A percentile compares a stretch with the other conserved stretches of the same genome.
These are phyloP conservation scores for Isabelozyma pseudorhagii DNA, from an alignment of 805 yeast species.

Conservation along the genomic window DNA sequence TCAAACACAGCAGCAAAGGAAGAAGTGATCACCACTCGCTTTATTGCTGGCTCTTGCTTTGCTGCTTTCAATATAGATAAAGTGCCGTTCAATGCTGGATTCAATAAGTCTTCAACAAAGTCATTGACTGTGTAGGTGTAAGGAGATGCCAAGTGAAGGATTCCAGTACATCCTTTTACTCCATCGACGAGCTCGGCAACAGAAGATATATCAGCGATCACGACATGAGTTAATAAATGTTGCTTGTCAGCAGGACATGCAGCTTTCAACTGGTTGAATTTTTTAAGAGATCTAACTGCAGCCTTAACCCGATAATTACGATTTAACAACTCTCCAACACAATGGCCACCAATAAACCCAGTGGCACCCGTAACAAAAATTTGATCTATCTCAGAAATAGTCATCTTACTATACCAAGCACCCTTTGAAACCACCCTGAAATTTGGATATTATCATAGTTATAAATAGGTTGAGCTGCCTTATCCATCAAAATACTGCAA, in stretches of 20 bases:
- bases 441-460: background rate
- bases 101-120: constrained; percentile 43
- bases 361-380: constrained; percentile 16
- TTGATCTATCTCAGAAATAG: background rate
- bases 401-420: background rate
- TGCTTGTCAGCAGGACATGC: background rate
- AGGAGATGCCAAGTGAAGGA: constrained; percentile 52
- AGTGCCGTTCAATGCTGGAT: constrained; percentile 51
- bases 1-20: constrained; percentile 20
- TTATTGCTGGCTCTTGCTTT: constrained; percentile 6
- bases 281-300: background rate
- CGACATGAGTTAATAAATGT: background rate
- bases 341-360: constrained; percentile 16
- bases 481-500: background rate
- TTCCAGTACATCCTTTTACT: constrained; percentile 10
- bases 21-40: constrained; percentile 17
- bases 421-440: background rate
- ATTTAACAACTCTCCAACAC: constrained; percentile 10
- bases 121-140: constrained; percentile 36
- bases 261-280: constrained; percentile 1
- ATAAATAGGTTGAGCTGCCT: background rate
- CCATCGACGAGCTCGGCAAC: constrained; percentile 2
- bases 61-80: constrained; percentile 1
- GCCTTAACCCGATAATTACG: constrained; percentile 1
- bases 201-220: constrained; percentile 4